Evolutionary conservation across 495 filamentous ascomycete species (phyloP), one percentile per base, ranked within the genome.

Genomic region (Podospora sp.): DNA sequence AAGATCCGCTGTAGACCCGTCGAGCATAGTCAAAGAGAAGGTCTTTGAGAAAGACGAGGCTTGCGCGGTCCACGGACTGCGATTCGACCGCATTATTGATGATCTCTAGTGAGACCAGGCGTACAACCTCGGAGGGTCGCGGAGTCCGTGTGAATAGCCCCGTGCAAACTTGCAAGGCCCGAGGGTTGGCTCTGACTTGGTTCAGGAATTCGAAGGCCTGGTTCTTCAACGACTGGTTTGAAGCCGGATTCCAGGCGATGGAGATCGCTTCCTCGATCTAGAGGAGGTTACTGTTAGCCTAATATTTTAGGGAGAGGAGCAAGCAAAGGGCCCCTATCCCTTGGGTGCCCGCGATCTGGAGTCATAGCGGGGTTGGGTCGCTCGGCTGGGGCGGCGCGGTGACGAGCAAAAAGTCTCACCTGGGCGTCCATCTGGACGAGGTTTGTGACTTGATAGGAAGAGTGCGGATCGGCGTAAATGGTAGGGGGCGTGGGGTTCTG

Each of bases 221-320:
- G 35, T 80, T 78, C 77, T 94, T 93, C 70, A 96, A 86, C 67
- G 84, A 79, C 73, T 87, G 87, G 80, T 92, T 85, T 63, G 92
- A 87, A 67, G 82, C 76, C 69, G 91, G 89, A 78, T 94, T 88
- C 83, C 85, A 92, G 80, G 91, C 91, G 82, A 97, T 92, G 77
- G 95, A 86, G 81, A 97, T 94, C 78, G 93, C 93, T 79, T 90
- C 92, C 78, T 93, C 90, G 78, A 97, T 89, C 92, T 97, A 75
- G 61, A 65, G 51, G 72, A 70, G 12, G 72, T 12, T 0, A 46
- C 21, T 56, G 46, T 69, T 29, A 69, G 68, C 65, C 24, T 36
- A n/a, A 24, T 36, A 21, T 25, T 3, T 7, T 24, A 51, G 33
- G 36, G 29, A n/a, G 46, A 49, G 33, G 18, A 46, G 61, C 59